Evolutionary conservation across 352 stramenopile genomes (phyloP), one percentile per base, ranked within the genome.

Genomic region (Phytopythium mirpurense): DNA sequence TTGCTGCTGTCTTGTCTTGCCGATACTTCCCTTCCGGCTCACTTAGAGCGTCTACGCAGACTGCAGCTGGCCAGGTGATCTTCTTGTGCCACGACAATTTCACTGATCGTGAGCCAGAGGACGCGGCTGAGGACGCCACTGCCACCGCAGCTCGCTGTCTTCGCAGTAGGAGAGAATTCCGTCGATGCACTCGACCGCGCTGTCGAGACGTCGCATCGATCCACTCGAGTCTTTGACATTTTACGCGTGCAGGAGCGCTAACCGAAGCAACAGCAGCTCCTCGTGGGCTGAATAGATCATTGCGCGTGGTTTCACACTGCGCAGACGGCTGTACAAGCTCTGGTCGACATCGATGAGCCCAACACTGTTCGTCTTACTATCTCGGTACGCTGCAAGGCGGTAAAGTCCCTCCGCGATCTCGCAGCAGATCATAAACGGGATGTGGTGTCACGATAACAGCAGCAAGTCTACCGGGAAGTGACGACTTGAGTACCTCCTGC

Each of bases 401-500:
- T 89, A 87, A 2, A 84, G 53, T 12, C 71, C 67, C 55, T 89
- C 75, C 2, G 71, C 70, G 24, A 89, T 72, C 44, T 89, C 75
- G 37, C 84, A 87, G 43, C 71, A 83, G 5, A 87, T 24, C 16
- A 62, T 38, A 32, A 89, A 83, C 1, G 78, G 75, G n/a, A 89
- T 72, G 19, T 67, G 67, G 24, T 79, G 63, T 75, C 75, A 87
- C 9, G 72, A 65, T 1, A 87, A 44, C 4, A 89, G 53, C 29
- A 89, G 23, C 16, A 74, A 36, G 15, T 63, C 46, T 3, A 65
- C 24, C 11, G 36, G 41, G 43, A 64, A 55, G 14, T 14, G 21
- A 3, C 23, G 29, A 29, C 3, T 35, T 12, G 34, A 35, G 18
- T 18, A 34, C 15, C 15, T 19, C 23, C 27, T 35, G 27, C 1